These are phyloP conservation scores for Ananas comosus DNA, from an alignment of 176 grass and related monocot genomes.

Conservation along the genomic window DNA sequence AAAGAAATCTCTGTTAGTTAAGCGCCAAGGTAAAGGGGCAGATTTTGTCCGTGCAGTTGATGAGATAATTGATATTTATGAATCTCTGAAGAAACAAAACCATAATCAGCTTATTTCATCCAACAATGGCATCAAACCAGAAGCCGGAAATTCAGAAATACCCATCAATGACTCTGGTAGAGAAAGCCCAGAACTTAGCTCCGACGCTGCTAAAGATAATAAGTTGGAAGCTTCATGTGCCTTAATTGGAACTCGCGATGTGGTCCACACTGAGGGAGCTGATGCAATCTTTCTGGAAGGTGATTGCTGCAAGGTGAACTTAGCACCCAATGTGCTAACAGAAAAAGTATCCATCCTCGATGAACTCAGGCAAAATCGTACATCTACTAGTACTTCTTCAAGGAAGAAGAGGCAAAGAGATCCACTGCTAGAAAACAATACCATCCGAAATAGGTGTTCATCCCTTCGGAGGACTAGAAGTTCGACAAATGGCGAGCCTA, in stretches of 20 bases:
- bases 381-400: conserved; percentile 41
- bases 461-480: conserved; percentile 23
- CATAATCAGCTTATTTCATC: conserved; percentile 20
- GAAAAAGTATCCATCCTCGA: conserved; percentile 62
- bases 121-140: conserved; percentile 24
- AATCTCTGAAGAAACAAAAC: conserved; percentile 58
- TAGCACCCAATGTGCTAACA: conserved; percentile 36
- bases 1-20: conserved; percentile 77
- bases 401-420: conserved; percentile 38
- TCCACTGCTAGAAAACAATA: conserved; percentile 23
- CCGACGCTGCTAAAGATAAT: conserved; percentile 23
- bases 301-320: conserved; percentile 41
- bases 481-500: conserved; percentile 35
- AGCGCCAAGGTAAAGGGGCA: conserved; percentile 78
- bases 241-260: conserved; percentile 27
- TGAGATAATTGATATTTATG: conserved; percentile 84
- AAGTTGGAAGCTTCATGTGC: conserved; percentile 22
- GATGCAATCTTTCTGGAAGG: conserved; percentile 17
- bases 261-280: conserved; percentile 22
- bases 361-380: conserved; percentile 45
- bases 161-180: conserved; percentile 27
- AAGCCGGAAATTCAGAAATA: conserved; percentile 22
- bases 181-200: conserved; percentile 22
- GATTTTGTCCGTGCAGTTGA: conserved; percentile 91
- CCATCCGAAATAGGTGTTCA: conserved; percentile 15